These are phyloP conservation scores for Syzygium malaccense DNA, from an alignment of 441 rosid genomes.

Conservation along the genomic window DNA sequence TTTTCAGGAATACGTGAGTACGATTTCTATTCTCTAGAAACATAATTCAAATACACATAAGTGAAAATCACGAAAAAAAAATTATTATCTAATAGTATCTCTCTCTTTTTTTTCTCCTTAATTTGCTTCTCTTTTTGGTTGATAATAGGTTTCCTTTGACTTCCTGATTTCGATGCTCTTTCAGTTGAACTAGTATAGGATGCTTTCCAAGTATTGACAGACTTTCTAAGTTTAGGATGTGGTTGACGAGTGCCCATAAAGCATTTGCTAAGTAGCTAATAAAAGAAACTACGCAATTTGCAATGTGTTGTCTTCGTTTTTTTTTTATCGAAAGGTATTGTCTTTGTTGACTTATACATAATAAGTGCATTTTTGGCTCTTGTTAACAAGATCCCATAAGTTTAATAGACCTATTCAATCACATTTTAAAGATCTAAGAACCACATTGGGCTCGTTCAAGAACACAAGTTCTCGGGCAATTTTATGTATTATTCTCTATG, in stretches of 20 bases:
- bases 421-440: background rate
- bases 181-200: background rate
- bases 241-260: background rate
- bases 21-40: background rate
- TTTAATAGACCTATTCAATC: background rate
- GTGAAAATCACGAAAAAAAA: background rate
- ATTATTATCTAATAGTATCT: background rate
- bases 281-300: background rate
- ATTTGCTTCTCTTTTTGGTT: background rate
- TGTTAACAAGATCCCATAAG: background rate
- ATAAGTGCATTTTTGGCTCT: background rate
- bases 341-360: background rate
- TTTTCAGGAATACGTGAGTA: background rate
- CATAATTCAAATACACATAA: background rate
- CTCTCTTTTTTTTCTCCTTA: background rate
- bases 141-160: background rate
- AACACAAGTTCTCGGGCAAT: background rate
- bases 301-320: background rate
- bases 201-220: background rate
- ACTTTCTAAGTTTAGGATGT: background rate
- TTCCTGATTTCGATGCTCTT: background rate
- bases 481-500: background rate
- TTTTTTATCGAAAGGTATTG: background rate
- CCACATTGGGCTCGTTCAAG: background rate
- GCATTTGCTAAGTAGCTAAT: background rate